phyloP scores from a whole-genome alignment of 495 filamentous ascomycete species.

The Amorphotheca resinae region DNA sequence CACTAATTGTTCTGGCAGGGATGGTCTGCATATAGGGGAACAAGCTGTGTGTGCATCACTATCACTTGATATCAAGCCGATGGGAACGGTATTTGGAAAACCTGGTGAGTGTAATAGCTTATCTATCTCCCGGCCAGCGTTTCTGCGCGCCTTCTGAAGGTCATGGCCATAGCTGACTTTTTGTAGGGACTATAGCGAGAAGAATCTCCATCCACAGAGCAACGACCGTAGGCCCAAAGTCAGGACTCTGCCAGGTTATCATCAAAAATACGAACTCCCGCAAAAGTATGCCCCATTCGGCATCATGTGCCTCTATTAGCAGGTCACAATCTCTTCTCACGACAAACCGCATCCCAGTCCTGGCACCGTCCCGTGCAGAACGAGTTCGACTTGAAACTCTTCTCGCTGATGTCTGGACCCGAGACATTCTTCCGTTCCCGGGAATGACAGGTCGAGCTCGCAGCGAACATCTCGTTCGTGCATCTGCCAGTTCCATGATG shows the following conservation, averaged over 20 bases:
- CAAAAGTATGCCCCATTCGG: constrained; percentile 31
- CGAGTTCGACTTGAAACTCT: constrained; percentile 64
- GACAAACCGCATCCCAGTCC: constrained; percentile 47
- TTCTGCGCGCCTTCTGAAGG: not conserved
- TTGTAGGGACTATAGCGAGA: constrained; percentile 51
- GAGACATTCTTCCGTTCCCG: constrained; percentile 72
- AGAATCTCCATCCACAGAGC: constrained; percentile 72
- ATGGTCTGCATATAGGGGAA: constrained; percentile 31
- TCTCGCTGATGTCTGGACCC: constrained; percentile 73
- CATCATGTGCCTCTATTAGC: constrained; percentile 39
- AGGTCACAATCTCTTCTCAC: constrained; percentile 61
- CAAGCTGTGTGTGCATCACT: constrained; percentile 44
- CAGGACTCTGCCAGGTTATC: constrained; percentile 57
- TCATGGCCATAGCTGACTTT: constrained; percentile 8
- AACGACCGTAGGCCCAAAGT: constrained; percentile 50
- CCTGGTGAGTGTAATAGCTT: constrained; percentile 30
- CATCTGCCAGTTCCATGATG: constrained; percentile 67
- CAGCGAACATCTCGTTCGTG: constrained; percentile 52
- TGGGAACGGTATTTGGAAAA: constrained; percentile 61
- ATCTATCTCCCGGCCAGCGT: not conserved
- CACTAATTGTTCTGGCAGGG: constrained; percentile 29
- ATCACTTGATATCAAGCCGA: constrained; percentile 54
- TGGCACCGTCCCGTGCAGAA: constrained; percentile 59
- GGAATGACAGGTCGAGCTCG: constrained; percentile 57
- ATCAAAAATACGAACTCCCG: constrained; percentile 78